phyloP scores from a whole-genome alignment of 2,329 filamentous ascomycete genomes.

The Pseudogymnoascus sp. region DNA sequence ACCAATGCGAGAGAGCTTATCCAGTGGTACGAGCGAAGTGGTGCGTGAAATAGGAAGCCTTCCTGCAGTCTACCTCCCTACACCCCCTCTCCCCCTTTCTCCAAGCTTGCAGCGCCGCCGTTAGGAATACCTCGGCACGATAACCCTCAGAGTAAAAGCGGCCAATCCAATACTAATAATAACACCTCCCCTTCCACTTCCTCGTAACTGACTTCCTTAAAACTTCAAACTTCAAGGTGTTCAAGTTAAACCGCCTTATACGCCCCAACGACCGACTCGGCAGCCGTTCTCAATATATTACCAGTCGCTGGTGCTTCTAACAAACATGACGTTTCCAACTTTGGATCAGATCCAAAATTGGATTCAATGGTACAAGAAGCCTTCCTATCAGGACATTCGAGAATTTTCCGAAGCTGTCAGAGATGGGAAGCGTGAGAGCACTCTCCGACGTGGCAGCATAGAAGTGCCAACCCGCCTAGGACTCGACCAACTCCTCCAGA shows the following conservation, averaged over 20 bases:
- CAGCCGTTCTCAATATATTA: background rate
- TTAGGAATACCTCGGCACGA: background rate
- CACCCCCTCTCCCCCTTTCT: background rate
- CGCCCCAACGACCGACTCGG: background rate
- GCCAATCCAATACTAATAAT: background rate
- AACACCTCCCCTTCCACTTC: conserved; percentile 13
- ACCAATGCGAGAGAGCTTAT: conserved; percentile 5
- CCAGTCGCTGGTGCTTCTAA: background rate
- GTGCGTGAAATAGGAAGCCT: background rate
- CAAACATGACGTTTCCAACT: background rate
- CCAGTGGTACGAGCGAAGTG: background rate
- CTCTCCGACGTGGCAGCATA: conserved; percentile 31
- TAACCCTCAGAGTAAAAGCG: background rate
- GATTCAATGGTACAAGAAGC: conserved; percentile 43
- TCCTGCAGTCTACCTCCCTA: background rate
- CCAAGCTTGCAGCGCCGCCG: background rate
- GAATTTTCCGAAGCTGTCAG: conserved; percentile 36
- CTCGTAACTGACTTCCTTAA: background rate
- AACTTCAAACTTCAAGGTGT: background rate
- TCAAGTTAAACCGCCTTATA: background rate
- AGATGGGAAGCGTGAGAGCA: conserved; percentile 31
- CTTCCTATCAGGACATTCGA: conserved; percentile 41
- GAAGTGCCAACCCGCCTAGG: conserved; percentile 35
- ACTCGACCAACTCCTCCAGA: conserved; percentile 40
- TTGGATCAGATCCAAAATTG: conserved; percentile 21